These are phyloP conservation scores for Eucalyptus shirleyi DNA, from an alignment of 345 rosid species.

Conservation along the genomic window DNA sequence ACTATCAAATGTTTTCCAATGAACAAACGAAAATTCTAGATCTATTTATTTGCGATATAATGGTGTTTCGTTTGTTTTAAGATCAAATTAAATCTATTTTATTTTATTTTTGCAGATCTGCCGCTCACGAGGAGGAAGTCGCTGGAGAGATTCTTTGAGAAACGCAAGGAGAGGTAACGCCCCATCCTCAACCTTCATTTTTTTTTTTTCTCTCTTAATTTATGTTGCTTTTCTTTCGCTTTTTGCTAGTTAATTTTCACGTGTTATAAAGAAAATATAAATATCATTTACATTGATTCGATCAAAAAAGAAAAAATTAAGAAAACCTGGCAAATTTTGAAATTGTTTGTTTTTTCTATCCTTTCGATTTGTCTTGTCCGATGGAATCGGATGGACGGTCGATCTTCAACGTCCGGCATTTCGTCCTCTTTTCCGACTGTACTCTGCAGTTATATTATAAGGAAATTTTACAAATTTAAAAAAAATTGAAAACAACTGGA, in stretches of 20 bases:
- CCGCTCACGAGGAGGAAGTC: conserved; percentile 67
- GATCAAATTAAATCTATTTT: background rate
- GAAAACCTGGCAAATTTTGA: background rate
- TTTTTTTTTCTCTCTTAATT: background rate
- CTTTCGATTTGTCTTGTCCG: background rate
- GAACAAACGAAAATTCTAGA: background rate
- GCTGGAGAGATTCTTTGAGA: conserved; percentile 76
- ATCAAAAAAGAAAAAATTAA: background rate
- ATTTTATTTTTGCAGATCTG: conserved; percentile 25
- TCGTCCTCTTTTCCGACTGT: background rate
- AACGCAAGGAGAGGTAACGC: conserved; percentile 79
- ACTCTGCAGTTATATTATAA: background rate
- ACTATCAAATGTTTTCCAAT: background rate
- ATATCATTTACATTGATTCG: background rate
- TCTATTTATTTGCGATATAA: background rate
- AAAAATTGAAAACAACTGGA: background rate
- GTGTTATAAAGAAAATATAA: background rate
- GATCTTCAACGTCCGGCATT: background rate
- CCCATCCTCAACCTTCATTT: background rate
- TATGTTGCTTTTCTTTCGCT: background rate
- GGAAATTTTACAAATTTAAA: background rate
- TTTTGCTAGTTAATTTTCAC: background rate
- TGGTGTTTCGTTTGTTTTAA: background rate
- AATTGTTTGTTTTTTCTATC: background rate
- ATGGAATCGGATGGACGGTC: background rate